Percentiles rank a stretch among this genome's conserved stretches.
phyloP scores from a whole-genome alignment of 345 rosid species.

The Psidium friedrichsthalianum region DNA sequence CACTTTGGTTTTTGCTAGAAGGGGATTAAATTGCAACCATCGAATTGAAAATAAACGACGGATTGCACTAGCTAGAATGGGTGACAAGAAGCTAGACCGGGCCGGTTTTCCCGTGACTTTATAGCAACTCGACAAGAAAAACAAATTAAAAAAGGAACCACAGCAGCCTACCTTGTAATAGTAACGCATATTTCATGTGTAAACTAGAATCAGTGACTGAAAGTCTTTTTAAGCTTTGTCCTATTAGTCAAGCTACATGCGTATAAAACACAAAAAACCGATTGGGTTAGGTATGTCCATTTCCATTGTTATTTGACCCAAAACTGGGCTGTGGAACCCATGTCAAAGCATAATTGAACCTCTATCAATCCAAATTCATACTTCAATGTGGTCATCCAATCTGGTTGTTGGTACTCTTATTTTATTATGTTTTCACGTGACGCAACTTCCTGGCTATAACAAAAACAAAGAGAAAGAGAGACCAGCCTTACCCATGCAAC shows the following conservation, averaged over 20 bases:
- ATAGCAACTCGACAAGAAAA: background rate
- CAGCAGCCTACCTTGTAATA: background rate
- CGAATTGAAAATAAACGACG: background rate
- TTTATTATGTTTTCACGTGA: background rate
- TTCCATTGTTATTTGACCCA: background rate
- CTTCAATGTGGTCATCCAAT: background rate
- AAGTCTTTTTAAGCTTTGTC: background rate
- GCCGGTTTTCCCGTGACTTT: background rate
- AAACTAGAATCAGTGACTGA: background rate
- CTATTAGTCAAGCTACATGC: background rate
- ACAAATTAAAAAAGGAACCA: background rate
- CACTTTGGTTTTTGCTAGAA: background rate
- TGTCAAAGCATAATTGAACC: background rate
- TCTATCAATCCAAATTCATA: background rate
- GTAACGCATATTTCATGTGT: background rate
- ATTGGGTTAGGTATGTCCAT: background rate
- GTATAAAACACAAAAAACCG: background rate
- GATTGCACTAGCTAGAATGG: background rate
- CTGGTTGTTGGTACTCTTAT: background rate
- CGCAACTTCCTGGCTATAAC: background rate
- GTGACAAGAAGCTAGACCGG: background rate
- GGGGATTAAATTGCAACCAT: background rate
- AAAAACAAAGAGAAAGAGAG: background rate
- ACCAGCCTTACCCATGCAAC: constrained; percentile 68
- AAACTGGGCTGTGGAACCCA: background rate